These are phyloP conservation scores for Cruciata laevipes DNA, from an alignment of 257 asterid species.

Conservation along the genomic window DNA sequence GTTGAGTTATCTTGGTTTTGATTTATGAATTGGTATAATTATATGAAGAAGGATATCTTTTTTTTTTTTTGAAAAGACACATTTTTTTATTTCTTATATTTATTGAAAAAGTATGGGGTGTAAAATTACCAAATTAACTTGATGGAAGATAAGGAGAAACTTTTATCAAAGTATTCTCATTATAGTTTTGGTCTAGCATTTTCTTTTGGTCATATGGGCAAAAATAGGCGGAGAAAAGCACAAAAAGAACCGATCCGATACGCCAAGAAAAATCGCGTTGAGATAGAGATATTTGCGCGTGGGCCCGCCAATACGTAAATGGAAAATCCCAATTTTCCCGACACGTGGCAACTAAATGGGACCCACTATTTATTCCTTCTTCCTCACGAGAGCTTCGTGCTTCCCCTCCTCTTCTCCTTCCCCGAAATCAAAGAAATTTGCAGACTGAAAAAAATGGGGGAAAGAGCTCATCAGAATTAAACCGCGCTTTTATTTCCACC, in stretches of 20 bases:
- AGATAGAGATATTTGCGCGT: neutral
- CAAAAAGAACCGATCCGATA: slow-evolving; percentile 4
- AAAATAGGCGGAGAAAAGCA: neutral
- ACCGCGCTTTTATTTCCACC: neutral
- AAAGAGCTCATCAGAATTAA: neutral
- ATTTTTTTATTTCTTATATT: too few species aligned
- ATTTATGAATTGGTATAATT: too few species aligned
- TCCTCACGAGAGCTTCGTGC: slow-evolving; percentile 32
- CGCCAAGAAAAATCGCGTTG: neutral
- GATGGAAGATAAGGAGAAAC: too few species aligned
- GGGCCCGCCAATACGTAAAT: neutral
- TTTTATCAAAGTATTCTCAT: too few species aligned
- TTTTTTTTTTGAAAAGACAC: too few species aligned
- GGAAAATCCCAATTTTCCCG: neutral
- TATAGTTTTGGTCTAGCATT: too few species aligned
- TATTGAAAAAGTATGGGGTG: too few species aligned
- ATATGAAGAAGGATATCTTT: too few species aligned
- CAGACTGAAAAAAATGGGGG: neutral
- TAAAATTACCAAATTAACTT: too few species aligned
- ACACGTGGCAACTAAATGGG: slow-evolving; percentile 18
- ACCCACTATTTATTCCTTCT: slow-evolving; percentile 25
- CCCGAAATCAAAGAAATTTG: neutral
- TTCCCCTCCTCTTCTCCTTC: neutral
- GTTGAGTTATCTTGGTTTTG: too few species aligned
- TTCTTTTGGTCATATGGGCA: too few species aligned